Conservation (phyloP, 108 stramenopile species). For the Pseudonitzschia delicatissima region DNA sequence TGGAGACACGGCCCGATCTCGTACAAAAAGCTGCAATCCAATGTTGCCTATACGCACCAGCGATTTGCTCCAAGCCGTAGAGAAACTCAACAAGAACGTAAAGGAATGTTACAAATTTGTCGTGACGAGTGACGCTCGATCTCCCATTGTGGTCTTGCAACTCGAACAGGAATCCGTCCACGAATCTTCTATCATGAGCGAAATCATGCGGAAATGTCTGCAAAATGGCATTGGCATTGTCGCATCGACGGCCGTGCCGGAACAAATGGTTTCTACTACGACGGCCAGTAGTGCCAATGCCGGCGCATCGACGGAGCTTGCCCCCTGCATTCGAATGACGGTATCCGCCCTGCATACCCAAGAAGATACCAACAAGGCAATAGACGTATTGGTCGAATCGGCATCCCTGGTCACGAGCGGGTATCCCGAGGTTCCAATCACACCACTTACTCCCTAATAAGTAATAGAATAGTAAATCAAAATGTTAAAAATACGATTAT, state of each 20-base stretch:
- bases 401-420: conserved; percentile 15
- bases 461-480: too few species aligned
- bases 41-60: conserved; percentile 42
- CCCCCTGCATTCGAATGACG: conserved; percentile 75
- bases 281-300: conserved; percentile 44
- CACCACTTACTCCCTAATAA: too few species aligned
- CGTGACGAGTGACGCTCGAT: conserved; percentile 67
- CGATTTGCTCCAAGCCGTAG: conserved; percentile 13
- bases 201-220: conserved; percentile 69
- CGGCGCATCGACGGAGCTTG: conserved; percentile 56
- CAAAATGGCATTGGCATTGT: conserved; percentile 61
- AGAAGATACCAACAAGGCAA: conserved; percentile 60
- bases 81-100: conserved; percentile 3
- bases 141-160: conserved; percentile 74
- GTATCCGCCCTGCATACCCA: conserved; percentile 64
- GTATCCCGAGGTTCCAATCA: conserved; percentile 19
- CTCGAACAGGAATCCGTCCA: conserved; percentile 53
- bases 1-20: conserved; percentile 33
- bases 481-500: too few species aligned
- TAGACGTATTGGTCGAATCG: conserved; percentile 22
- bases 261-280: too few species aligned
- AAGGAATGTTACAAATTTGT: conserved; percentile 28
- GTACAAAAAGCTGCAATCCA: conserved; percentile 37
- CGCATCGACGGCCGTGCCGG: conserved; percentile 33
- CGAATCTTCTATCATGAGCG: conserved; percentile 56